These are phyloP conservation scores for Camelina neglecta DNA, from an alignment of 345 rosid genomes.

Conservation along the genomic window DNA sequence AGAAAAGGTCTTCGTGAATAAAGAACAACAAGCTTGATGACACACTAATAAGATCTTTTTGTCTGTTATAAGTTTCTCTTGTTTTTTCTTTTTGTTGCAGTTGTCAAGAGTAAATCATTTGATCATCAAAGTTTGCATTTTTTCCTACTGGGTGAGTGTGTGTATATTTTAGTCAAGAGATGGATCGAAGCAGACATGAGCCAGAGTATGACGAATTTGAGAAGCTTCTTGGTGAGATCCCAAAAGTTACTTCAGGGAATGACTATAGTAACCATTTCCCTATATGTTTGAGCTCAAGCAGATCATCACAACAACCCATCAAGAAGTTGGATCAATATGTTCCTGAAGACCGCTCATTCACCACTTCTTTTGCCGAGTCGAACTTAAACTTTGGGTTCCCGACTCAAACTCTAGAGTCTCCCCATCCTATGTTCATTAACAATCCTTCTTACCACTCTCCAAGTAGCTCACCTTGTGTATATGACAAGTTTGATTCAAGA, in stretches of 20 bases:
- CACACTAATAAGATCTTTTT: slow-evolving; percentile 23
- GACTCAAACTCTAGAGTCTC: slow-evolving; percentile 24
- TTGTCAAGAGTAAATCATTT: slow-evolving; percentile 9
- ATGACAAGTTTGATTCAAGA: slow-evolving; percentile 48
- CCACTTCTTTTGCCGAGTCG: slow-evolving; percentile 53
- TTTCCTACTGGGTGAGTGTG: slow-evolving; percentile 4
- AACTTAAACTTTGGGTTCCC: slow-evolving; percentile 47
- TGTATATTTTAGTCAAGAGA: slow-evolving; percentile 30
- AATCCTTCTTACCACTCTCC: slow-evolving; percentile 49
- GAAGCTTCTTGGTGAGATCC: slow-evolving; percentile 82
- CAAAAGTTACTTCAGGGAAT: slow-evolving; percentile 68
- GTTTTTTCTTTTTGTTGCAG: slow-evolving; percentile 40
- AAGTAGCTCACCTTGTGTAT: slow-evolving; percentile 43
- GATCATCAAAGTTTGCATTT: slow-evolving; percentile 23
- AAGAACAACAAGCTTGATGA: slow-evolving; percentile 24
- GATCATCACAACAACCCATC: slow-evolving; percentile 43
- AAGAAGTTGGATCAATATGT: slow-evolving; percentile 48
- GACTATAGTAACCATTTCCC: slow-evolving; percentile 27
- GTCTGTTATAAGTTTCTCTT: neutral
- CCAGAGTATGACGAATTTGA: slow-evolving; percentile 74
- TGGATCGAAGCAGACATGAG: slow-evolving; percentile 65
- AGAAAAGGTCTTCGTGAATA: slow-evolving; percentile 6
- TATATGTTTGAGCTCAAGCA: slow-evolving; percentile 49
- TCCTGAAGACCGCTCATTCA: slow-evolving; percentile 63
- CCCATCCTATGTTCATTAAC: slow-evolving; percentile 40